Conservation (phyloP, 495 filamentous ascomycete genomes). For the Xylaria scruposa region DNA sequence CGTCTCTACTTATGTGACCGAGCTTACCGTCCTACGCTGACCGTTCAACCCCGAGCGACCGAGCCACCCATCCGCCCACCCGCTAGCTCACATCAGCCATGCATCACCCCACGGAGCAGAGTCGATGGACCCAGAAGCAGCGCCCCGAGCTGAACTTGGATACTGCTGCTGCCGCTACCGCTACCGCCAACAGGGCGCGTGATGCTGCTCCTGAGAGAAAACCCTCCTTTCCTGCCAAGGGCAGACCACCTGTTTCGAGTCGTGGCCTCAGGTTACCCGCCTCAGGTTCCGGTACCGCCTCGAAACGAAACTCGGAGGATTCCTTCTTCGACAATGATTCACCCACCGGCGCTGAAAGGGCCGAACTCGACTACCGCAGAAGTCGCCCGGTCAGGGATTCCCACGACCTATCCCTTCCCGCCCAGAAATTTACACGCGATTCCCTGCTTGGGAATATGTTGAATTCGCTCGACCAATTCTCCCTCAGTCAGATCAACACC, state of each 20-base stretch:
- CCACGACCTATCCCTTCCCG: slow-evolving; percentile 83
- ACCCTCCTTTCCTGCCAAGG: slow-evolving; percentile 27
- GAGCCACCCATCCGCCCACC: slow-evolving; percentile 15
- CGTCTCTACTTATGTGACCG: slow-evolving; percentile 33
- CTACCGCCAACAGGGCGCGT: slow-evolving; percentile 28
- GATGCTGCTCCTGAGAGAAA: slow-evolving; percentile 37
- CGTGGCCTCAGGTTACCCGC: slow-evolving; percentile 36
- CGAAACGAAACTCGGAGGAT: slow-evolving; percentile 37
- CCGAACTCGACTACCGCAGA: slow-evolving; percentile 43
- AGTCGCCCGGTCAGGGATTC: slow-evolving; percentile 65
- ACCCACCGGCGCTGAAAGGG: slow-evolving; percentile 35
- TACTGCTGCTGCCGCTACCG: slow-evolving; percentile 26
- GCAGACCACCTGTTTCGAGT: slow-evolving; percentile 41
- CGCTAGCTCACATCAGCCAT: slow-evolving; percentile 30
- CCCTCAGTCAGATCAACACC: slow-evolving; percentile 57
- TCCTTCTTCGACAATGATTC: slow-evolving; percentile 38
- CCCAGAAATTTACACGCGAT: slow-evolving; percentile 76
- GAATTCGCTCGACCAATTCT: slow-evolving; percentile 83
- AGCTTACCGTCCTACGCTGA: slow-evolving; percentile 30
- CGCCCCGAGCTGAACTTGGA: slow-evolving; percentile 43
- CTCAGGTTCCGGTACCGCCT: slow-evolving; percentile 25
- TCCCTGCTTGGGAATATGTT: slow-evolving; percentile 94
- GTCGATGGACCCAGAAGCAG: slow-evolving; percentile 38
- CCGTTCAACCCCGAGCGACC: slow-evolving; percentile 24
- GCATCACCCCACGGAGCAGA: slow-evolving; percentile 43